These are phyloP conservation scores for Fonsecaea monophora DNA, from an alignment of 2,329 filamentous ascomycete species.

Conservation along the genomic window DNA sequence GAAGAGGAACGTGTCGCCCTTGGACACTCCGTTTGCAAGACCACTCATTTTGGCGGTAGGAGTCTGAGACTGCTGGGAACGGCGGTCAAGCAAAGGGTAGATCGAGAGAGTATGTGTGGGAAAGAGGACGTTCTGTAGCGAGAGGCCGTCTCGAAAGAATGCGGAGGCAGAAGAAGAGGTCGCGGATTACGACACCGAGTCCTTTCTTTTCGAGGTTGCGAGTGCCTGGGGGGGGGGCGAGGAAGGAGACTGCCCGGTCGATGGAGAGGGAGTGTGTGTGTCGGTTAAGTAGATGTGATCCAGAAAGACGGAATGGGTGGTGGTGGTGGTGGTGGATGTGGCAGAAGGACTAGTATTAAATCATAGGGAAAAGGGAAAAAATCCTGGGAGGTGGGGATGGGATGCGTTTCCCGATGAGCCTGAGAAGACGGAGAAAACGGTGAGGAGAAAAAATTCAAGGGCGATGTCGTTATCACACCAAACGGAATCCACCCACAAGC, in stretches of 20 bases:
- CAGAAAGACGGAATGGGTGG: too few species aligned
- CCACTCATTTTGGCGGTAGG: conserved; percentile 32
- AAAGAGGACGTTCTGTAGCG: conserved; percentile 41
- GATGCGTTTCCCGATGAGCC: background rate
- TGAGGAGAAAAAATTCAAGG: conserved; percentile 19
- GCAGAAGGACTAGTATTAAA: conserved; percentile 1
- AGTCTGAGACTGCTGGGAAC: background rate
- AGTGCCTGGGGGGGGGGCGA: background rate
- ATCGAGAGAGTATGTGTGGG: conserved; percentile 12
- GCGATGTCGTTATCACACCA: conserved; percentile 33
- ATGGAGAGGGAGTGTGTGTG: background rate
- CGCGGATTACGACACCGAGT: background rate
- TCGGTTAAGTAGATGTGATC: background rate
- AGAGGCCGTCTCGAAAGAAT: conserved; percentile 46
- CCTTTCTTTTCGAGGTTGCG: conserved; percentile 14
- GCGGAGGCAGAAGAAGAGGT: conserved; percentile 41
- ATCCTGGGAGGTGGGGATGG: conserved; percentile 1
- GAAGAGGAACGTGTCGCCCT: conserved; percentile 80
- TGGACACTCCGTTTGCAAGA: conserved; percentile 42
- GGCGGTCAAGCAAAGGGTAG: conserved; percentile 3
- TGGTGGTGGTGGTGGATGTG: too few species aligned
- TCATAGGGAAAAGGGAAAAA: conserved; percentile 10
- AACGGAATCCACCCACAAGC: conserved; percentile 11
- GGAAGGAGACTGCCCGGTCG: background rate
- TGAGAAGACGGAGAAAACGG: conserved; percentile 8